Percentiles rank a stretch among this genome's conserved stretches.
Conservation (phyloP, 228 moss, liverwort and hornwort genomes). For the Sphagnum fallax region DNA sequence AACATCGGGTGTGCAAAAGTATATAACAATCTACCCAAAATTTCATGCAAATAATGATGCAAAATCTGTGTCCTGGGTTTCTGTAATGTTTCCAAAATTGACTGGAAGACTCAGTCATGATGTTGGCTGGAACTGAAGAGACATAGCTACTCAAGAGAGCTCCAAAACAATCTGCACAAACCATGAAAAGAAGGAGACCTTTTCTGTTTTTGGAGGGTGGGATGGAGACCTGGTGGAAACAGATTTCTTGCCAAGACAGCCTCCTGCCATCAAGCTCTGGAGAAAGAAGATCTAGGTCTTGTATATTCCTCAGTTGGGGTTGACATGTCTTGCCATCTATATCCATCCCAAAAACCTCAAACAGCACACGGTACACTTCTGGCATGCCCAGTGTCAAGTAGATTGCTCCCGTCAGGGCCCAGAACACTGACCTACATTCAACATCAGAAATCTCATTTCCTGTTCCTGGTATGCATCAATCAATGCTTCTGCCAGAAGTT, state of each 20-base stretch:
- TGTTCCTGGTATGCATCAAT: no score
- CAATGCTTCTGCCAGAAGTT: no score
- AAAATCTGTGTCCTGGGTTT: no score
- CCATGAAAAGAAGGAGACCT: no score
- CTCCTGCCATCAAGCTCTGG: conserved; percentile 72
- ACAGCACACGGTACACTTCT: conserved; percentile 86
- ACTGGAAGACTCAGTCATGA: no score
- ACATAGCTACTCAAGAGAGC: no score
- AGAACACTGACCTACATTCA: conserved; percentile 63
- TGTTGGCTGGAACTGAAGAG: no score
- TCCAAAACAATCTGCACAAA: no score
- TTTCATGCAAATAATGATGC: no score
- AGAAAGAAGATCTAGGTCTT: conserved; percentile 70
- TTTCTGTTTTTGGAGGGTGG: not conserved
- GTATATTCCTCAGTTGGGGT: conserved; percentile 48
- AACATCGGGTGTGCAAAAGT: no score
- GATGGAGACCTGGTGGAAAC: conserved; percentile 52
- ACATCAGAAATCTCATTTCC: not conserved
- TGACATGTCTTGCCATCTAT: conserved; percentile 59
- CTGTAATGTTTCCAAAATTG: no score
- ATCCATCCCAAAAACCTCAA: conserved; percentile 92
- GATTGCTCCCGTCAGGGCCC: conserved; percentile 63
- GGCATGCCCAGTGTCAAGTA: conserved; percentile 90
- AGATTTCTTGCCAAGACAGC: conserved; percentile 84
- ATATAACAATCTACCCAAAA: no score